These are phyloP conservation scores for Lasiosphaeria ovina DNA, from an alignment of 495 filamentous ascomycete genomes.

Conservation along the genomic window DNA sequence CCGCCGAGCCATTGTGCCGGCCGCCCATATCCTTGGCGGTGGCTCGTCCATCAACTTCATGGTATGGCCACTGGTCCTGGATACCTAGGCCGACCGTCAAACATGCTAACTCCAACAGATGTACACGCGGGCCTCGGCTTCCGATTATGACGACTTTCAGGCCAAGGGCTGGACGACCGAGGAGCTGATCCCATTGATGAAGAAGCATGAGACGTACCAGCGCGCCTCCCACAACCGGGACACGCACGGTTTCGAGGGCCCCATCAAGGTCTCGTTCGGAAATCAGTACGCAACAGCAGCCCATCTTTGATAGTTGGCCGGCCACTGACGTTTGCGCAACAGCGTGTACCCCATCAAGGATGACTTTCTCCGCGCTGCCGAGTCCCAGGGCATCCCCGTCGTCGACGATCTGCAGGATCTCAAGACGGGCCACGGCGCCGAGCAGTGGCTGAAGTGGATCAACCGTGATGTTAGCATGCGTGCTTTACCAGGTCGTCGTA, in stretches of 20 bases:
- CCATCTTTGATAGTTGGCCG: conserved; percentile 1
- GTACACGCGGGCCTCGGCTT: conserved; percentile 80
- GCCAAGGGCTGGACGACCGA: conserved; percentile 78
- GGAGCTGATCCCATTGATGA: conserved; percentile 77
- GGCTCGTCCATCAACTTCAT: conserved; percentile 83
- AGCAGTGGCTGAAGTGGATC: conserved; percentile 67
- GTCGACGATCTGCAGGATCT: conserved; percentile 71
- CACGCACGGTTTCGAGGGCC: conserved; percentile 74
- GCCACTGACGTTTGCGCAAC: background rate
- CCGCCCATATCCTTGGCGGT: conserved; percentile 74
- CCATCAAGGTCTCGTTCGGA: conserved; percentile 83
- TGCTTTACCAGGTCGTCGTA: background rate
- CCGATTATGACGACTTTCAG: conserved; percentile 83
- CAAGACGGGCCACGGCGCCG: conserved; percentile 58
- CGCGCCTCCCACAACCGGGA: conserved; percentile 72
- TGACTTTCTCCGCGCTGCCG: conserved; percentile 76
- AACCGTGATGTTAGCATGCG: conserved; percentile 57
- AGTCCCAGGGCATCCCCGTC: conserved; percentile 71
- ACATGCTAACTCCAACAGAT: conserved; percentile 48
- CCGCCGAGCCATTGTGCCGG: conserved; percentile 72
- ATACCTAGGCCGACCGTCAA: too few species aligned
- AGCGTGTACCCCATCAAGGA: conserved; percentile 66
- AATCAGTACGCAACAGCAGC: conserved; percentile 49
- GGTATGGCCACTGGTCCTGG: conserved; percentile 35
- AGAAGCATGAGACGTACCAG: conserved; percentile 82